phyloP scores from a whole-genome alignment of 495 filamentous ascomycete species.

The Talaromyces thailandensis region DNA sequence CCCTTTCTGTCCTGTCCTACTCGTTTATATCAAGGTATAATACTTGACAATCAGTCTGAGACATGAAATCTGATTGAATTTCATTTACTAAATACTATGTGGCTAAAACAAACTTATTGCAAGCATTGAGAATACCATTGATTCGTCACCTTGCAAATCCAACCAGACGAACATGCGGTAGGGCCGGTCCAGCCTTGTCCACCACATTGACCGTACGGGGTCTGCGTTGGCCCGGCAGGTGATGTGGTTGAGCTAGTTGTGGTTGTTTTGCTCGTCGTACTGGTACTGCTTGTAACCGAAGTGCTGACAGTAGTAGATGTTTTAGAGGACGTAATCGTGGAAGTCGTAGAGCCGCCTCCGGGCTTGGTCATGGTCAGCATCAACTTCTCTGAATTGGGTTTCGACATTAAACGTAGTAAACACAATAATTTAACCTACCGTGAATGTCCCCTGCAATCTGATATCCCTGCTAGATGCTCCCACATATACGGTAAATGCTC shows the following conservation, averaged over 20 bases:
- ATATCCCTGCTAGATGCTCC: slow-evolving; percentile 38
- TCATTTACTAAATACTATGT: not conserved
- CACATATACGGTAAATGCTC: slow-evolving; percentile 41
- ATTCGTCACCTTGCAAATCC: slow-evolving; percentile 27
- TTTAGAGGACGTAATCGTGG: not conserved
- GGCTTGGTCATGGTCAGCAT: not conserved
- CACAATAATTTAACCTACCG: slow-evolving; percentile 3
- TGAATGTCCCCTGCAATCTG: slow-evolving; percentile 12
- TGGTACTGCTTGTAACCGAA: slow-evolving; percentile 1
- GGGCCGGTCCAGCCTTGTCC: slow-evolving; percentile 32
- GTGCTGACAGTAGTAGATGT: not conserved
- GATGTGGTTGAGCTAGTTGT: slow-evolving; percentile 13
- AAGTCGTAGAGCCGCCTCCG: slow-evolving; percentile 1
- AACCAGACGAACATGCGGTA: slow-evolving; percentile 25
- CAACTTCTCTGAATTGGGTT: not conserved
- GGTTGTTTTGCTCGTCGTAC: slow-evolving; percentile 12
- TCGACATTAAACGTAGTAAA: not conserved
- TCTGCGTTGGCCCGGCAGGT: slow-evolving; percentile 12
- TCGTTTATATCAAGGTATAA: not conserved
- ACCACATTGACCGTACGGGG: slow-evolving; percentile 34
- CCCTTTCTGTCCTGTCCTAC: not conserved
- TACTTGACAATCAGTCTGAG: not conserved
- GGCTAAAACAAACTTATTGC: not conserved
- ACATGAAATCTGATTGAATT: not conserved
- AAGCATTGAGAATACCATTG: slow-evolving; percentile 34